Conservation (phyloP, 345 rosid genomes). For the thale cress (Arabidopsis thaliana) region TAIR10.1 NC_003074.8:6520001-6520500, state of each 20-base stretch:
- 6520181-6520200: constrained; percentile 7
- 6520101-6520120: neutral
- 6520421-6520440: neutral
- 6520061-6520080: neutral
- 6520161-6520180: neutral
- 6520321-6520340: neutral
- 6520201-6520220: neutral
- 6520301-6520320: neutral
- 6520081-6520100: neutral
- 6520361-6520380: neutral
- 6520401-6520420: neutral
- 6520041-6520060: neutral
- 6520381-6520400: neutral
- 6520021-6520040: neutral
- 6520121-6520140: neutral
- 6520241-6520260: neutral
- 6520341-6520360: neutral
- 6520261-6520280: neutral
- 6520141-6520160: neutral
- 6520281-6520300: neutral
- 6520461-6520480: neutral
- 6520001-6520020: neutral
- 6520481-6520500: neutral
- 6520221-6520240: neutral
- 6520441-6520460: neutral